Conservation (phyloP, 805 yeast species). For the Yarrowia keelungensis region DNA sequence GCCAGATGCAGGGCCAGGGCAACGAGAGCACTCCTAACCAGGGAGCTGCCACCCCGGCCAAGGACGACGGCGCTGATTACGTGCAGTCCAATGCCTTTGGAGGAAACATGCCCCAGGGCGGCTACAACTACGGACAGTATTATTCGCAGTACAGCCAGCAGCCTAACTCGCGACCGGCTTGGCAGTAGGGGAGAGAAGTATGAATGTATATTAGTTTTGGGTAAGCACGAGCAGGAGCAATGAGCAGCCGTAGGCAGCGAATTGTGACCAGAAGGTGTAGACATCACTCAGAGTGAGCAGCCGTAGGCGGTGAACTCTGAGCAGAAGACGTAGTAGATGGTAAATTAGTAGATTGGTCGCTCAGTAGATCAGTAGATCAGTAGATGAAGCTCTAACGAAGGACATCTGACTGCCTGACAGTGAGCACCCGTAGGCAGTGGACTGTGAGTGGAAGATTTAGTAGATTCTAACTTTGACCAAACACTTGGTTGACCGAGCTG, state of each 20-base stretch:
- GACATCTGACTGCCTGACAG: no score
- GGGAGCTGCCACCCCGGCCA: slow-evolving; percentile 24
- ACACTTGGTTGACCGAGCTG: no score
- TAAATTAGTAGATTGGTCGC: no score
- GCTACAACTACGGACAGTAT: slow-evolving; percentile 39
- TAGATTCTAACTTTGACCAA: no score
- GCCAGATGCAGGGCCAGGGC: slow-evolving; percentile 3
- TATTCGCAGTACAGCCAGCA: slow-evolving; percentile 39
- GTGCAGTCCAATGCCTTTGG: slow-evolving; percentile 23
- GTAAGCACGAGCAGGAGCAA: neutral
- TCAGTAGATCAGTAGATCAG: no score
- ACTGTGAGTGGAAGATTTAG: no score
- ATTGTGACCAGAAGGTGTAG: no score
- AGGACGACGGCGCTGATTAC: slow-evolving; percentile 23
- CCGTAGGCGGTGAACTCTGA: neutral
- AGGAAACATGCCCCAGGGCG: slow-evolving; percentile 38
- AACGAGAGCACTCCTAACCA: slow-evolving; percentile 3
- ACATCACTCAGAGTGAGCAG: no score
- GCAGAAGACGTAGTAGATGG: no score
- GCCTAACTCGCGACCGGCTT: slow-evolving; percentile 35
- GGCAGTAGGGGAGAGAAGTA: slow-evolving; percentile 20
- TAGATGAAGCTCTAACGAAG: no score
- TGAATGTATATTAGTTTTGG: slow-evolving; percentile 38
- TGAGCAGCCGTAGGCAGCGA: neutral
- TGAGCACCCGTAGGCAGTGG: no score